Percentiles rank a stretch among this genome's conserved stretches.
These are phyloP conservation scores for Eragrostis tef DNA, from an alignment of 202 grass and related monocot species.

Conservation along the genomic window DNA sequence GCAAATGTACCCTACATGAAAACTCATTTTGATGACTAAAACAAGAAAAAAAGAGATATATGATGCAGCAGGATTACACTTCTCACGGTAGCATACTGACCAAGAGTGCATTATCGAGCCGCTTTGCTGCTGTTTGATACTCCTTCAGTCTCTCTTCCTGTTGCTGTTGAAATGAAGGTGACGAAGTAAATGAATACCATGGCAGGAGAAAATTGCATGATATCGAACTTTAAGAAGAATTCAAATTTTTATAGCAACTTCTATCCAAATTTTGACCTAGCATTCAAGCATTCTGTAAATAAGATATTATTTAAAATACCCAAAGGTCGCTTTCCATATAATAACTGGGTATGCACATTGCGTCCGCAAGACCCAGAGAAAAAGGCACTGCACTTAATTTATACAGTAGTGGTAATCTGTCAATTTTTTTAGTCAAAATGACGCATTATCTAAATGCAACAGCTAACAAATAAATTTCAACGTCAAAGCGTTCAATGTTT, in stretches of 20 bases:
- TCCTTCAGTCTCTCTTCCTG: conserved; percentile 75
- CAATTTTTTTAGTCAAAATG: neutral
- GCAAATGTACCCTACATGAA: neutral
- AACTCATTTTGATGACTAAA: neutral
- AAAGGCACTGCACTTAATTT: neutral
- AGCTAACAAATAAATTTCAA: conserved; percentile 13
- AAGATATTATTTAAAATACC: neutral
- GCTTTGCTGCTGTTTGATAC: conserved; percentile 76
- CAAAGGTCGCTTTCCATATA: conserved; percentile 4
- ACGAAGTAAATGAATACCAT: conserved; percentile 40
- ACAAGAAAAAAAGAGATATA: conserved; percentile 17
- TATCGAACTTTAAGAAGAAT: conserved; percentile 20
- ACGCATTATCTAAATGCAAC: neutral
- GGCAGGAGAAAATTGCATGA: conserved; percentile 9
- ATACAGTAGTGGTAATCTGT: neutral
- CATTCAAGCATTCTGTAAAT: neutral
- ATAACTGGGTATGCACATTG: neutral
- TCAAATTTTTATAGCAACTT: neutral
- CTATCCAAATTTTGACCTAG: neutral
- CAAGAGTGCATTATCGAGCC: conserved; percentile 73
- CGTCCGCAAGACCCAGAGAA: neutral
- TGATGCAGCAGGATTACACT: conserved; percentile 8
- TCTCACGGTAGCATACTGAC: conserved; percentile 54
- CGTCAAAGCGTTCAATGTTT: neutral
- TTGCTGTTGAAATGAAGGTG: conserved; percentile 51